A percentile compares a stretch with the other conserved stretches of the same genome.
phyloP scores from a whole-genome alignment of 83 land plant species.

The Picea abies region DNA sequence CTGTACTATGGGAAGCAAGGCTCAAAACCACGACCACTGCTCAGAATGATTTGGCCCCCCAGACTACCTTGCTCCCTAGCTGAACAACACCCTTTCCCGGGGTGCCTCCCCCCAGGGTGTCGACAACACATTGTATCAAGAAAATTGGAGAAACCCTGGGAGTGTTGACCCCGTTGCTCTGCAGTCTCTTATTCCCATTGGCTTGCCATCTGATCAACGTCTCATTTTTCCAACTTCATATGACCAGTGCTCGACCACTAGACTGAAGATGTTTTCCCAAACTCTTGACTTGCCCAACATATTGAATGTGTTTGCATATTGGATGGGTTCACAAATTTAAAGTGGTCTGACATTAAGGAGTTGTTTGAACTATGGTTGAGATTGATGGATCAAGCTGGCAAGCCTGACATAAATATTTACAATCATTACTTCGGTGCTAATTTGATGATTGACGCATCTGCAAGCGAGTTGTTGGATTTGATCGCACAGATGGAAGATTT shows the following conservation, averaged over 20 bases:
- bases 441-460: slow-evolving; percentile 41
- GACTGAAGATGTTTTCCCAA: slow-evolving; percentile 30
- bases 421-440: slow-evolving; percentile 68
- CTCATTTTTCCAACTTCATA: not conserved
- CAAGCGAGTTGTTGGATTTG: slow-evolving; percentile 53
- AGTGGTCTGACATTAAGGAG: slow-evolving; percentile 46
- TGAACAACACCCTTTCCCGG: too few relatives aligned
- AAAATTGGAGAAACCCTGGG: too few relatives aligned
- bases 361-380: slow-evolving; percentile 63
- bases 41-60: too few relatives aligned
- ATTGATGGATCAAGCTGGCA: slow-evolving; percentile 45
- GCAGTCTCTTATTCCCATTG: not conserved
- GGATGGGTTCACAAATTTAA: slow-evolving; percentile 36
- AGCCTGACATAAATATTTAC: slow-evolving; percentile 52
- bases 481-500: slow-evolving; percentile 51
- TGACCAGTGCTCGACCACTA: not conserved
- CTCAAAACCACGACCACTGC: too few relatives aligned
- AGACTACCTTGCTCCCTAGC: too few relatives aligned
- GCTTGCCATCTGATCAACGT: not conserved
- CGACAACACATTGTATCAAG: too few relatives aligned
- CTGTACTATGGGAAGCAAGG: too few relatives aligned
- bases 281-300: slow-evolving; percentile 29
- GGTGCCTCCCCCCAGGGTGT: too few relatives aligned
- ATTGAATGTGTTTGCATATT: slow-evolving; percentile 46
- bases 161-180: too few relatives aligned